These are phyloP conservation scores for Euryodendron excelsum DNA, from an alignment of 148 eudicot genomes.

Conservation along the genomic window DNA sequence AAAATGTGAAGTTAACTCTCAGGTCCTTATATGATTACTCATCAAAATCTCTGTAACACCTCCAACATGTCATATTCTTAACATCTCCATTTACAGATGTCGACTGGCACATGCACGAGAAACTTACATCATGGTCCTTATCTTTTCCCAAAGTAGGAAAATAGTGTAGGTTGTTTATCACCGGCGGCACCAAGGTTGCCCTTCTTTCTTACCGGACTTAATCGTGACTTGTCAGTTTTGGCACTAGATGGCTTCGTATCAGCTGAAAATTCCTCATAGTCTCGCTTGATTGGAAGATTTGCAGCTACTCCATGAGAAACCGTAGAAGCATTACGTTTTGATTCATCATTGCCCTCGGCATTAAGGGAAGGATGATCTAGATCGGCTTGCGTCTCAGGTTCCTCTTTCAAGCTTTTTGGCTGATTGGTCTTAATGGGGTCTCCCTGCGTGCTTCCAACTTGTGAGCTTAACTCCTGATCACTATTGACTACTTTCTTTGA, in stretches of 20 bases:
- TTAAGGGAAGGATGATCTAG: constrained; percentile 2
- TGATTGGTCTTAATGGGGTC: constrained; percentile 22
- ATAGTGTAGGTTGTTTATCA: constrained; percentile 67
- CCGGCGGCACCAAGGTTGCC: constrained; percentile 32
- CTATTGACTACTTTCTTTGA: constrained; percentile 42
- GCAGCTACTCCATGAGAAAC: constrained; percentile 18
- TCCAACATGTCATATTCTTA: neutral
- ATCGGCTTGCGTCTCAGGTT: constrained; percentile 22
- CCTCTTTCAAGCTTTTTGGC: constrained; percentile 41
- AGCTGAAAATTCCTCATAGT: constrained; percentile 38
- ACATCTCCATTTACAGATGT: neutral
- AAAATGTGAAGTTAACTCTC: neutral
- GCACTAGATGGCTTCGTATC: constrained; percentile 32
- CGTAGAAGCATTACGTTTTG: constrained; percentile 22
- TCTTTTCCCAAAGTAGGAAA: constrained; percentile 65
- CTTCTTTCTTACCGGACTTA: constrained; percentile 51
- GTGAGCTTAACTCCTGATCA: constrained; percentile 27
- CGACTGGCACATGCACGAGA: neutral
- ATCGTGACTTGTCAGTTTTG: constrained; percentile 22
- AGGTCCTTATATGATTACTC: neutral
- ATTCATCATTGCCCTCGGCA: constrained; percentile 15
- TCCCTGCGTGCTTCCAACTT: constrained; percentile 13
- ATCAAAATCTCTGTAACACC: neutral
- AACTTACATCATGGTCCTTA: neutral
- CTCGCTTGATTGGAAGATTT: constrained; percentile 45